phyloP scores from a whole-genome alignment of 1,284 basidiomycete genomes.

The Ceratobasidium papillatum region DNA sequence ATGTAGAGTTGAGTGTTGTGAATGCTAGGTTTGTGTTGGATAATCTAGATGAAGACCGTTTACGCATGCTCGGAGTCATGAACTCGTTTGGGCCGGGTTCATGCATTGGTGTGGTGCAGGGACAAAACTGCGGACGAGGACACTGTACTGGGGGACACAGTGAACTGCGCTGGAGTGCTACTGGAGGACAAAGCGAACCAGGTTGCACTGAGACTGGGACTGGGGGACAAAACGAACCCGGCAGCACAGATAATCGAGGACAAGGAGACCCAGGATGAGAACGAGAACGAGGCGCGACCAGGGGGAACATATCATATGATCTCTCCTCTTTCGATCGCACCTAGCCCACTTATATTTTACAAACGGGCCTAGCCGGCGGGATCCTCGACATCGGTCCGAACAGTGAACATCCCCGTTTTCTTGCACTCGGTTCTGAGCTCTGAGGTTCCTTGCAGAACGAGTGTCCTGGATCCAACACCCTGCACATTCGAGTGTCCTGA shows the following conservation, averaged over 20 bases:
- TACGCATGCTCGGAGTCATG: neutral
- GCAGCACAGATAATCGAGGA: neutral
- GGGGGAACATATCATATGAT: slow-evolving; percentile 21
- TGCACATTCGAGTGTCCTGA: no score
- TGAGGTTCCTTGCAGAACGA: neutral
- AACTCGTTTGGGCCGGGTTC: neutral
- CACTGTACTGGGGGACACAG: neutral
- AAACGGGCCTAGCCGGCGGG: neutral
- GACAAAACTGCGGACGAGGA: neutral
- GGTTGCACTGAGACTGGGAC: no score
- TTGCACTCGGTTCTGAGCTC: neutral
- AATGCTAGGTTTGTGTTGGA: slow-evolving; percentile 1
- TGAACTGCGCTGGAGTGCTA: no score
- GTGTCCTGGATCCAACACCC: no score
- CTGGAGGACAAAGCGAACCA: no score
- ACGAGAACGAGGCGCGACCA: neutral
- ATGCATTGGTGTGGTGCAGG: neutral
- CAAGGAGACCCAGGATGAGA: neutral
- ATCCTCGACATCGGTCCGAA: neutral
- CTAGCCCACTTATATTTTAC: neutral
- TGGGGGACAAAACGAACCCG: no score
- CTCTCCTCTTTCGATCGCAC: neutral
- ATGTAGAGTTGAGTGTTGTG: neutral
- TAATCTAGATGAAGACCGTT: neutral
- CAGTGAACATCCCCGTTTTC: neutral